Percentiles rank a stretch among this genome's conserved stretches.
Conservation (phyloP, 495 filamentous ascomycete genomes). For the Penicillium turbatum region DNA sequence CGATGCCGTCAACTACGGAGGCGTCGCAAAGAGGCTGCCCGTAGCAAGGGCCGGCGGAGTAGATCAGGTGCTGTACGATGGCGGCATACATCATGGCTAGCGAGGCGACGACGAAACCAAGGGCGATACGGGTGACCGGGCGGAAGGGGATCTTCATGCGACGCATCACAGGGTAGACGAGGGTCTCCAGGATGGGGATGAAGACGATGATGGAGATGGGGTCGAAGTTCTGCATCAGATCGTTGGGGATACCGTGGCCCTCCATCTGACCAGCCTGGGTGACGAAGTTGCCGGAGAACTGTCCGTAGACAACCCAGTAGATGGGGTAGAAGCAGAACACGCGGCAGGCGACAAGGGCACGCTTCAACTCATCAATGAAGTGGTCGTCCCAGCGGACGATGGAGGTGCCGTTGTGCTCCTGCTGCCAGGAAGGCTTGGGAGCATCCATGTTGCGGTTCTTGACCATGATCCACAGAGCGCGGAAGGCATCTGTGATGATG, state of each 20-base stretch:
- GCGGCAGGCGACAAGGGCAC: slow-evolving; percentile 55
- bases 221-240: slow-evolving; percentile 74
- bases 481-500: slow-evolving; percentile 58
- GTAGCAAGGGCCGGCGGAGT: slow-evolving; percentile 53
- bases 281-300: slow-evolving; percentile 57
- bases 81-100: slow-evolving; percentile 63
- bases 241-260: slow-evolving; percentile 60
- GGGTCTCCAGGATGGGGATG: slow-evolving; percentile 63
- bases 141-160: slow-evolving; percentile 60
- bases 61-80: slow-evolving; percentile 69
- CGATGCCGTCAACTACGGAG: slow-evolving; percentile 28
- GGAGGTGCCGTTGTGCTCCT: slow-evolving; percentile 36
- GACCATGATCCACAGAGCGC: slow-evolving; percentile 56
- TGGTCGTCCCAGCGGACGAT: slow-evolving; percentile 54
- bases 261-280: slow-evolving; percentile 53
- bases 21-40: slow-evolving; percentile 32
- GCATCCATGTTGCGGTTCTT: slow-evolving; percentile 52
- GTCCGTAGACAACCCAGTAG: slow-evolving; percentile 59
- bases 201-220: slow-evolving; percentile 68
- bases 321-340: slow-evolving; percentile 58
- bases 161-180: slow-evolving; percentile 65
- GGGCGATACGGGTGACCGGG: slow-evolving; percentile 70
- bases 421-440: slow-evolving; percentile 57
- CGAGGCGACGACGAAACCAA: slow-evolving; percentile 63
- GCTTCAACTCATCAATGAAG: slow-evolving; percentile 61